Percentiles rank a stretch among this genome's conserved stretches.
These are phyloP conservation scores for Paramecium tetraurelia DNA, from an alignment of 73 alveolate species.

Conservation along the genomic window DNA sequence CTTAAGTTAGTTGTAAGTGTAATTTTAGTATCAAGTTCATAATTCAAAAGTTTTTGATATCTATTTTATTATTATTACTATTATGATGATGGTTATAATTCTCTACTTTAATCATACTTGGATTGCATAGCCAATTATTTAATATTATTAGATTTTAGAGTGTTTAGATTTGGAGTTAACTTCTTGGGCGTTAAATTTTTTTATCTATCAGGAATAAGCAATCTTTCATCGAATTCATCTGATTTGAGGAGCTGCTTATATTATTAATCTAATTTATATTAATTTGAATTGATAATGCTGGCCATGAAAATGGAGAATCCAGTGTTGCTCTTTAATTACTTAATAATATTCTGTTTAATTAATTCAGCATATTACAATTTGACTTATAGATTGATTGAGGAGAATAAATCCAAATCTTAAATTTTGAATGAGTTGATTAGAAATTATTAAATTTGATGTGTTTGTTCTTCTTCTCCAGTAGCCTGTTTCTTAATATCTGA, in stretches of 20 bases:
- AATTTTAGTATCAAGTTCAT: slow-evolving; percentile 22
- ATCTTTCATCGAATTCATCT: slow-evolving; percentile 48
- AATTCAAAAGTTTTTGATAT: slow-evolving; percentile 22
- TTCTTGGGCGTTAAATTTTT: slow-evolving; percentile 26
- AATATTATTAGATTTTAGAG: not conserved
- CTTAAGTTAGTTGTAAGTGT: slow-evolving; percentile 17
- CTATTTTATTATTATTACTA: not conserved
- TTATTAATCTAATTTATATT: slow-evolving; percentile 31
- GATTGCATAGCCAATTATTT: not conserved
- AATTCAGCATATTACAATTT: not conserved
- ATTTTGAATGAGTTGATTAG: not conserved
- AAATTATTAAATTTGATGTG: not conserved
- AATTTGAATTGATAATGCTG: slow-evolving; percentile 13
- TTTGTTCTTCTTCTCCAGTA: not conserved
- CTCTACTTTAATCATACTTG: slow-evolving; percentile 2
- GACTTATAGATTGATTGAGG: not conserved
- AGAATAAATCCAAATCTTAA: not conserved
- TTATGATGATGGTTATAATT: not conserved
- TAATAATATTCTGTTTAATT: not conserved
- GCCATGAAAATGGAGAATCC: not conserved
- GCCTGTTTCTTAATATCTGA: not conserved
- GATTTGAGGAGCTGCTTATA: not conserved
- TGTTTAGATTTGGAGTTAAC: not conserved
- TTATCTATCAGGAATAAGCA: slow-evolving; percentile 18
- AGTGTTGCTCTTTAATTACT: not conserved